A percentile compares a stretch with the other conserved stretches of the same genome.
Conservation (phyloP, 176 grass and related monocot genomes). For the Triticum timopheevii region DNA sequence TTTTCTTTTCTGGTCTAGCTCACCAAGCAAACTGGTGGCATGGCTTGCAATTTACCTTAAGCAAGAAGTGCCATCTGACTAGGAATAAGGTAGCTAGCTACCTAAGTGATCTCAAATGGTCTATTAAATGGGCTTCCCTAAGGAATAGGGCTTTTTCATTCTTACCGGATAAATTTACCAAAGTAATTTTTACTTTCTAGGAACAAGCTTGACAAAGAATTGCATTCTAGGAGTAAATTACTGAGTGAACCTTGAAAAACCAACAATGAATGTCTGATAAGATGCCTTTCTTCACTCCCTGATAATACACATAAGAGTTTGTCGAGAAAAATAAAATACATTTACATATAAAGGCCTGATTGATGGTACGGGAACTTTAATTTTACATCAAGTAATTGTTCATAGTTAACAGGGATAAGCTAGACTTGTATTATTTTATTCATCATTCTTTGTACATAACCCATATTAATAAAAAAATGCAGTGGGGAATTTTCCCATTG, state of each 20-base stretch:
- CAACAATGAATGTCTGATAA: not conserved
- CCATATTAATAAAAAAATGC: not conserved
- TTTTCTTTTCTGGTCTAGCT: not conserved
- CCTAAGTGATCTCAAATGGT: not conserved
- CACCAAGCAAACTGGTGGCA: not conserved
- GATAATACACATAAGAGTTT: not conserved
- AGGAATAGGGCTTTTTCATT: not conserved
- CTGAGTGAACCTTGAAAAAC: not conserved
- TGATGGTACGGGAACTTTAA: not conserved
- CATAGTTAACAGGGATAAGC: not conserved
- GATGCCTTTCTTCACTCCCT: not conserved
- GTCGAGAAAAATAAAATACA: not conserved
- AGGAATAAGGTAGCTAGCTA: not conserved
- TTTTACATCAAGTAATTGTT: not conserved
- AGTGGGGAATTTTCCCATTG: not conserved
- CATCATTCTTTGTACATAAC: not conserved
- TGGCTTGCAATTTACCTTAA: not conserved
- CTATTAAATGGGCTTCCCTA: not conserved
- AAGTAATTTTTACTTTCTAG: not conserved
- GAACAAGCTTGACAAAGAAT: not conserved
- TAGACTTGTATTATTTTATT: not conserved
- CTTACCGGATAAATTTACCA: slow-evolving; percentile 1
- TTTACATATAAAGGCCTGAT: not conserved
- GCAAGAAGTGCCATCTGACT: not conserved
- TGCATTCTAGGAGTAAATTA: not conserved